phyloP scores from a whole-genome alignment of 345 rosid genomes.

The Arabis alpina region DNA sequence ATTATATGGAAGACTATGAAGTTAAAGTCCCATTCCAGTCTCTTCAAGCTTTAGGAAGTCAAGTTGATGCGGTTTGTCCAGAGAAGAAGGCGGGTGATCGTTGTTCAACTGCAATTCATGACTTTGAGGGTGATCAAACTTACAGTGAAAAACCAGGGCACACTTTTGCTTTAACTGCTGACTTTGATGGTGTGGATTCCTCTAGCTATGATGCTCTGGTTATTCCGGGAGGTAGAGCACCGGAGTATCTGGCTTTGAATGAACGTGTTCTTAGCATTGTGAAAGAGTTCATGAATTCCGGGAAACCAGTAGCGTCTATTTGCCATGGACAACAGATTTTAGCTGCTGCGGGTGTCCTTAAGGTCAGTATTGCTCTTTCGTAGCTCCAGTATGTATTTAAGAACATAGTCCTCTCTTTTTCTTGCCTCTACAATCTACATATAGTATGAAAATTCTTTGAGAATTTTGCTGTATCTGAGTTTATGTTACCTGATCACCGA shows the following conservation, averaged over 20 bases:
- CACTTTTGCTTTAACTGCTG: constrained; percentile 68
- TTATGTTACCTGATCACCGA: constrained; percentile 2
- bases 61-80: constrained; percentile 93
- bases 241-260: constrained; percentile 81
- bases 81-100: constrained; percentile 73
- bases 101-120: constrained; percentile 91
- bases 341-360: constrained; percentile 87
- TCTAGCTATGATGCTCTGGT: constrained; percentile 90
- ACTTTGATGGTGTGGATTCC: constrained; percentile 60
- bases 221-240: constrained; percentile 93
- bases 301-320: constrained; percentile 87
- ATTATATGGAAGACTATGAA: constrained; percentile 95
- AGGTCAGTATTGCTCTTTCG: constrained; percentile 48
- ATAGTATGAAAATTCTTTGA: background rate
- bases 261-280: constrained; percentile 60
- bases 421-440: background rate
- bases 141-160: constrained; percentile 96
- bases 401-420: background rate
- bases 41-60: constrained; percentile 82
- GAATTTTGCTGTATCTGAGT: background rate
- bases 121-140: constrained; percentile 97
- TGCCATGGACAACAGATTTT: constrained; percentile 94
- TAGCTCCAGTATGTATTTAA: background rate
- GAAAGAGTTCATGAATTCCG: constrained; percentile 66
- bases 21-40: constrained; percentile 84